Base-by-base conservation (phyloP, 2,329 filamentous ascomycete species). In the Fusarium tuaranense region DNA sequence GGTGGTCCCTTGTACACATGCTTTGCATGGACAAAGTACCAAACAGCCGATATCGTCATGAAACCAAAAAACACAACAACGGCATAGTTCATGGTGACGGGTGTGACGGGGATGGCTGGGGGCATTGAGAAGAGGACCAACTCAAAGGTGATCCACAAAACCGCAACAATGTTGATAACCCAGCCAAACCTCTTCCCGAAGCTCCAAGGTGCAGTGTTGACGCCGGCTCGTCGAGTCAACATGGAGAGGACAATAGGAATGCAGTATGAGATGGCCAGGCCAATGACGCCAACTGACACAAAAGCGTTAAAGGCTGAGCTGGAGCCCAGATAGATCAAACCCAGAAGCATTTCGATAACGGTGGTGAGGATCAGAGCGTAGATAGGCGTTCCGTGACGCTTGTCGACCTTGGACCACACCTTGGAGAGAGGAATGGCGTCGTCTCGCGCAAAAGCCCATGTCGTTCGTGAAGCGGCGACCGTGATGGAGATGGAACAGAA, bases 51-150 rank as follows among this genome's bases (percentile, higher is more conserved):
- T 65, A 92, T 88, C 7, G 82, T 71, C 0, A 87, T 91, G 68
- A 93, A 92, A 0, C 88, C 90, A 6, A 88, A 87, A 80, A 92
- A 92, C 10, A 92, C 91, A 13, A 90, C 91, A n/a, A 87, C 89
- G 6, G 91, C 91, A 76, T 92, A 92, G 79, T 92, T 93, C 91
- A 93, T 93, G 7, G 82, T 86, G 5, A 82, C 81, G 2, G 90
- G 80, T 10, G 86, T 85, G 5, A 92, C 89, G 0, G 90, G 88
- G 14, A 92, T 81, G 2, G 88, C 86, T 4, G 89, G 87, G 2
- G 91, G 93, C 91, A 95, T 94, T 79, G 92, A 94, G 84, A 95
- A 95, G 48, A 95, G 83, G 63, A 93, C 87, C n/a, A 94, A 87
- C 5, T 92, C 89, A 14, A 95, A 86, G 27, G 84, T 82, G 67